A percentile compares a stretch with the other conserved stretches of the same genome.
These are phyloP conservation scores for Cordyceps militaris DNA, from an alignment of 2,329 filamentous ascomycete species.

Conservation along the genomic window DNA sequence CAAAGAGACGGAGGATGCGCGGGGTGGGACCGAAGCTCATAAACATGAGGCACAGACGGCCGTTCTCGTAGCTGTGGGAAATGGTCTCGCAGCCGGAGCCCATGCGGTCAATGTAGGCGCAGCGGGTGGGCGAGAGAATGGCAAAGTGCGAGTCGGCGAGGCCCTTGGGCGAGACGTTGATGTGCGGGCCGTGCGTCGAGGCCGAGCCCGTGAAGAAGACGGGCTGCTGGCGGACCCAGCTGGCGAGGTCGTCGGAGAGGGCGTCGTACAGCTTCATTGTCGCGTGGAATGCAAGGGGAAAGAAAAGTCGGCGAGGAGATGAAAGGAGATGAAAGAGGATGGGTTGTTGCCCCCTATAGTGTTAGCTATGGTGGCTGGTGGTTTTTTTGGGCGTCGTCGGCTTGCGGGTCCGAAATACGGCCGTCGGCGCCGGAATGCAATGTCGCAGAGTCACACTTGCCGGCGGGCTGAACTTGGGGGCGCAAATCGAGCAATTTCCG, in stretches of 20 bases:
- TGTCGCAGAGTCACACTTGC: background rate
- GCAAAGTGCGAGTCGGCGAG: slow-evolving; percentile 55
- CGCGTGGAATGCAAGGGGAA: background rate
- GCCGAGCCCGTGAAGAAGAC: slow-evolving; percentile 75
- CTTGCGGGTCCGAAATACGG: background rate
- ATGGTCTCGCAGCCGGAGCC: slow-evolving; percentile 73
- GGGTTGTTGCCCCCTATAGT: background rate
- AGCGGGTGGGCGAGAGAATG: slow-evolving; percentile 50
- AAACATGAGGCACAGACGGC: slow-evolving; percentile 68
- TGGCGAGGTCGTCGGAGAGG: slow-evolving; percentile 47
- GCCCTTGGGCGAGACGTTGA: slow-evolving; percentile 74
- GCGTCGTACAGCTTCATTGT: slow-evolving; percentile 55
- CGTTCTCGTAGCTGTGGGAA: slow-evolving; percentile 69
- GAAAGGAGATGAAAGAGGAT: background rate
- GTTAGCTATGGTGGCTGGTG: background rate
- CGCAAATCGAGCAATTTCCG: too few relatives aligned
- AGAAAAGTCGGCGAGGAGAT: background rate
- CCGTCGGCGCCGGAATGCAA: background rate
- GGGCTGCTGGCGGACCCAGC: slow-evolving; percentile 60
- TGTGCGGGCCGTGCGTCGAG: slow-evolving; percentile 57
- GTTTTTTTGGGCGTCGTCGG: background rate
- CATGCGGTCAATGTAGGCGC: slow-evolving; percentile 66
- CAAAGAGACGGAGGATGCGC: slow-evolving; percentile 59
- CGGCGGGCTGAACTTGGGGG: background rate
- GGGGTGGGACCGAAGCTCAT: slow-evolving; percentile 55